A percentile compares a stretch with the other conserved stretches of the same genome.
phyloP scores from a whole-genome alignment of 208 protist species.

The Vickermania ingenoplastis region DNA sequence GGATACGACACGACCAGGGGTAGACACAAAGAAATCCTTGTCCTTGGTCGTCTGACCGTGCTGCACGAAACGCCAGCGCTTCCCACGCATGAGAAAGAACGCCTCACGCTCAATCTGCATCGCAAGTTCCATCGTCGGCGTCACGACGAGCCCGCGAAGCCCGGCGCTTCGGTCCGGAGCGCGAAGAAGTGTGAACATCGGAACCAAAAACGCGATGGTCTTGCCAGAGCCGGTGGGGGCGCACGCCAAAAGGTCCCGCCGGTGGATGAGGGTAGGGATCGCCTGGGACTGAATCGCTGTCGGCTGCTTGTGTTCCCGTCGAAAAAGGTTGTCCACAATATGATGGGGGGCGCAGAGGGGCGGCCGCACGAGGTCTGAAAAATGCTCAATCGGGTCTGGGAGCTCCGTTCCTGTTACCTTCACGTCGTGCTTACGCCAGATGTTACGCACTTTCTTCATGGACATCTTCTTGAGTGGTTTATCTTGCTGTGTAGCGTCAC shows the following conservation, averaged over 20 bases:
- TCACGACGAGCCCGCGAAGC: conserved; percentile 91
- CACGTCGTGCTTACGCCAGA: conserved; percentile 75
- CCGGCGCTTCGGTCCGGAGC: conserved; percentile 61
- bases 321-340: conserved; percentile 77
- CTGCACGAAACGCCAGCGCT: conserved; percentile 83
- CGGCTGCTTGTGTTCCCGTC: conserved; percentile 78
- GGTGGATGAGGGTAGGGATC: conserved; percentile 88
- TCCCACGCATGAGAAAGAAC: conserved; percentile 79
- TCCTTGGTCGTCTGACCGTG: conserved; percentile 84
- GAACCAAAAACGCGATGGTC: conserved; percentile 91
- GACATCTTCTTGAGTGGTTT: conserved; percentile 62
- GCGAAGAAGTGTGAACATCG: conserved; percentile 87
- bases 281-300: conserved; percentile 97
- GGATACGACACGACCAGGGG: conserved; percentile 71
- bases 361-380: conserved; percentile 72
- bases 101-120: conserved; percentile 92
- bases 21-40: conserved; percentile 90
- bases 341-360: conserved; percentile 63
- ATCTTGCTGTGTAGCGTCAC: conserved; percentile 8
- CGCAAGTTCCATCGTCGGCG: conserved; percentile 94
- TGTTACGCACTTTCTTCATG: conserved; percentile 65
- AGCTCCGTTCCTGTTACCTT: conserved; percentile 67
- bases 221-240: conserved; percentile 93
- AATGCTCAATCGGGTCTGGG: conserved; percentile 75
- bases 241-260: conserved; percentile 83